phyloP scores from a whole-genome alignment of 2,329 filamentous ascomycete species.

The Elsinoe batatas region DNA sequence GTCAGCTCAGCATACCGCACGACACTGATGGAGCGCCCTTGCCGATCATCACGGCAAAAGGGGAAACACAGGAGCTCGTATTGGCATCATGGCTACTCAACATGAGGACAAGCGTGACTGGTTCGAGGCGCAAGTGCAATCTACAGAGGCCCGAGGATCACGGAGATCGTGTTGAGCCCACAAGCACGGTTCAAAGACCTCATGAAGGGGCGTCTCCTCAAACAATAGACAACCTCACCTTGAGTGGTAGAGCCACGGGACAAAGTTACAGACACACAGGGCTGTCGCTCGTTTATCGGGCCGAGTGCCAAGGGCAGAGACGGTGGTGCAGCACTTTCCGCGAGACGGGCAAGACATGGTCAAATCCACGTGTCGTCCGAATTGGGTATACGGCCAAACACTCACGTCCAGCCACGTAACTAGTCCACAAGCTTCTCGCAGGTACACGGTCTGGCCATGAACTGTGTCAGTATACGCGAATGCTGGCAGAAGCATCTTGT shows the following conservation, averaged over 20 bases:
- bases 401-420: not conserved
- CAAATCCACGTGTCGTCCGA: not conserved
- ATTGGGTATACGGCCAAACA: not conserved
- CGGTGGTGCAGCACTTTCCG: not conserved
- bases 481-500: not conserved
- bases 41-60: conserved; percentile 6
- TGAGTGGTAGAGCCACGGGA: conserved; percentile 8
- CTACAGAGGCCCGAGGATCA: not conserved
- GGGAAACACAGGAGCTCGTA: conserved; percentile 11
- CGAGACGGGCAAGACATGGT: not conserved
- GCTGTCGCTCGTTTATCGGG: not conserved
- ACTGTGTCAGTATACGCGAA: not conserved
- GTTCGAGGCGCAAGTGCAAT: not conserved
- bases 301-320: conserved; percentile 4
- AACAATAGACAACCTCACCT: conserved; percentile 9
- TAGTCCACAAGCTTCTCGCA: not conserved
- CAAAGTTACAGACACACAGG: not conserved
- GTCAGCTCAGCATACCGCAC: not conserved
- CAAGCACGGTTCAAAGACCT: conserved; percentile 3
- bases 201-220: not conserved
- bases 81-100: not conserved
- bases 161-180: conserved; percentile 7
- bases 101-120: not conserved
- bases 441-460: not conserved
- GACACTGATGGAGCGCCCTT: conserved; percentile 1